These are phyloP conservation scores for Thalassiosira sp. DNA, from an alignment of 352 stramenopile species.

Conservation along the genomic window DNA sequence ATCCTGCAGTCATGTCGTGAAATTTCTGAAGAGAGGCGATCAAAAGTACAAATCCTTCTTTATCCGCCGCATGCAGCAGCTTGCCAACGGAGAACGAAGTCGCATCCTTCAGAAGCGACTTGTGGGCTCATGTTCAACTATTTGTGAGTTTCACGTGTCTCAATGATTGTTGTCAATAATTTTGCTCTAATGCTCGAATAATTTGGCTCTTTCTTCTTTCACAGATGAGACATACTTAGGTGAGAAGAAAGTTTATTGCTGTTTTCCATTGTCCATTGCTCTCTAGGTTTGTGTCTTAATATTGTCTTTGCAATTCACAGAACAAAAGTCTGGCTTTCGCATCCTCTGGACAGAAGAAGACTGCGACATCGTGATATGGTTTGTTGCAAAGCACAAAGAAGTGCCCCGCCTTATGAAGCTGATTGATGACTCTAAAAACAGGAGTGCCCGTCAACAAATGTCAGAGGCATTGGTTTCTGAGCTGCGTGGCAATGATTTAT, in stretches of 20 bases:
- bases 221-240: not conserved
- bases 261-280: too few relatives aligned
- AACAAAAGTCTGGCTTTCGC: conserved; percentile 53
- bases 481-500: conserved; percentile 5
- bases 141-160: conserved; percentile 58
- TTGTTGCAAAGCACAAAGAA: conserved; percentile 53
- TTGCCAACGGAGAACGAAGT: conserved; percentile 52
- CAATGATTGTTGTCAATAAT: too few relatives aligned
- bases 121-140: conserved; percentile 29
- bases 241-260: too few relatives aligned
- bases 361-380: conserved; percentile 12
- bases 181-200: too few relatives aligned
- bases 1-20: conserved; percentile 58
- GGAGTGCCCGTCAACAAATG: conserved; percentile 45
- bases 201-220: not conserved
- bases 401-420: conserved; percentile 58
- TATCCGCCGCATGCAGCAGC: conserved; percentile 46
- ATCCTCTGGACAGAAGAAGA: conserved; percentile 55
- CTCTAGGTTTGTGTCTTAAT: too few relatives aligned
- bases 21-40: conserved; percentile 59
- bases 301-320: too few relatives aligned
- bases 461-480: conserved; percentile 16
- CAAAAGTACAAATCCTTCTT: conserved; percentile 57
- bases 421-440: conserved; percentile 68
- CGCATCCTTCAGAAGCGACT: conserved; percentile 50